These are phyloP conservation scores for Penicillium antarcticum DNA, from an alignment of 495 filamentous ascomycete genomes.

Conservation along the genomic window DNA sequence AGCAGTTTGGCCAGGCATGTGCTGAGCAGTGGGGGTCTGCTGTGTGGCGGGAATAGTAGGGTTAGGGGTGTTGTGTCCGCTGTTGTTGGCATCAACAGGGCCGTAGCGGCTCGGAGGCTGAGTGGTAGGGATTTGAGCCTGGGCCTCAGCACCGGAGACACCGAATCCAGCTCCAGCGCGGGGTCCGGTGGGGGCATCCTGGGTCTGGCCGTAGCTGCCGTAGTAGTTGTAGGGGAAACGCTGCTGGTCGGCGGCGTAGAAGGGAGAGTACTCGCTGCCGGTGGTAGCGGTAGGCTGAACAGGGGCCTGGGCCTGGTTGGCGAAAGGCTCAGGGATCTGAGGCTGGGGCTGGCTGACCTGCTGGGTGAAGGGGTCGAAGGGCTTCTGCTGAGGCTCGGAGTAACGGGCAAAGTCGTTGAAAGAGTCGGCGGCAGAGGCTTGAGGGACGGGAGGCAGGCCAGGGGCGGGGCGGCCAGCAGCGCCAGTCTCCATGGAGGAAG, in stretches of 20 bases:
- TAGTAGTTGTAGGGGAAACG: constrained; percentile 84
- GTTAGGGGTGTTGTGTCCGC: constrained; percentile 86
- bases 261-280: constrained; percentile 76
- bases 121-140: constrained; percentile 72
- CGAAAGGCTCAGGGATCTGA: constrained; percentile 54
- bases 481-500: constrained; percentile 49
- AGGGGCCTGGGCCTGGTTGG: constrained; percentile 54
- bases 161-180: constrained; percentile 66
- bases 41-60: constrained; percentile 70
- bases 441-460: constrained; percentile 64
- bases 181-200: constrained; percentile 68
- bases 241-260: constrained; percentile 82
- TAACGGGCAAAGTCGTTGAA: constrained; percentile 68
- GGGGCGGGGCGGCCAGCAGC: constrained; percentile 65
- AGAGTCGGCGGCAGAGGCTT: constrained; percentile 45
- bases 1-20: constrained; percentile 55
- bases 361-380: constrained; percentile 84
- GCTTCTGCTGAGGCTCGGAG: constrained; percentile 66
- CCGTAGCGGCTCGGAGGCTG: constrained; percentile 67
- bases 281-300: constrained; percentile 55
- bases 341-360: constrained; percentile 67
- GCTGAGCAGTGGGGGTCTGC: constrained; percentile 58
- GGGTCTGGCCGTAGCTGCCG: constrained; percentile 70
- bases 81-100: constrained; percentile 71
- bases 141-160: constrained; percentile 64